Evolutionary conservation across 306 rosid genomes (phyloP), one percentile per base, ranked within the genome.

Genomic region (Medicago ruthenica): DNA sequence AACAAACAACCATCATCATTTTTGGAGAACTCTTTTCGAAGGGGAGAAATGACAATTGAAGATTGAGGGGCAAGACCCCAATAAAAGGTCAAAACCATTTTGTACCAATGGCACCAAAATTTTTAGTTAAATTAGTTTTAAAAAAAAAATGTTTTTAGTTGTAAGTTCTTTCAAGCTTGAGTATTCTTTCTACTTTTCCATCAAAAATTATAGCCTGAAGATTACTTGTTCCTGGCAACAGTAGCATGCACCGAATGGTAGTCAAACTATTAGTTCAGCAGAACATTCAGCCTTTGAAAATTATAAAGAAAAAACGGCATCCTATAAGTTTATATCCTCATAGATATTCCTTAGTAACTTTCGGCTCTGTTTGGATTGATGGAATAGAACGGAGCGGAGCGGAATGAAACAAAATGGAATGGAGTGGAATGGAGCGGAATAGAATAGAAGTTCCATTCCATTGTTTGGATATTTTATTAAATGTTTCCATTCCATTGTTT

Each of bases 251-350:
- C 24, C 11, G 9, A 60, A 75, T 54, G 64, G 51, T 51, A 45
- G 18, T 60, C 58, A 79, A 18, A 11, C 67, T 71, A 71, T 68
- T 66, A 53, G 65, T 65, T 24, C 61, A 62, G 16, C 66, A n/a
- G n/a, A n/a, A n/a, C n/a, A n/a, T n/a, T n/a, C n/a, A n/a, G n/a
- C n/a, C 57, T 50, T 51, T 3, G 10, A 36, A 44, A 62, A 20
- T 11, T 5, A n/a, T 17, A 18, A 77, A 7, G n/a, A 4, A 13
- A 39, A 22, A 76, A 66, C 21, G n/a, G 31, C 51, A 77, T 67
- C 16, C 31, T 22, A 3, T 16, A 36, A 37, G 16, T 47, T 67
- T 21, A 78, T 37, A 17, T 53, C 22, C 63, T 67, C 21, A 13
- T 58, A 22, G 50, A 60, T 58, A 48, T 75, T 39, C n/a, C n/a